Conservation (phyloP, 768 basidiomycete genomes). For the Holtermannia corniformis region DNA sequence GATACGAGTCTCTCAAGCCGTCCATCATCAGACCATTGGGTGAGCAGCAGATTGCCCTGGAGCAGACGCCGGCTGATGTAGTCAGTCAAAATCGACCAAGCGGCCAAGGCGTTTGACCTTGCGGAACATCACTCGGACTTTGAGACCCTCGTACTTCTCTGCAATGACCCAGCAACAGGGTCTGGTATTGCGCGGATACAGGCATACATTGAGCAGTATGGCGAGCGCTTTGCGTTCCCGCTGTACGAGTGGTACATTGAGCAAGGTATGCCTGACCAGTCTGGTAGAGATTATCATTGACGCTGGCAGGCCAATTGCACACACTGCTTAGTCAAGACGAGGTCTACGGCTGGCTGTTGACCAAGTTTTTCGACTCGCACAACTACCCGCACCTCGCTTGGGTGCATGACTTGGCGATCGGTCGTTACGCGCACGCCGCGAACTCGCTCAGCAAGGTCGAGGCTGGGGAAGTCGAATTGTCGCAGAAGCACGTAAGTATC, state of each 20-base stretch:
- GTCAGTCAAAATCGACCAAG: constrained; percentile 58
- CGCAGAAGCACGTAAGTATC: constrained; percentile 62
- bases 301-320: constrained; percentile 58
- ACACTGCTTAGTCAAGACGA: constrained; percentile 71
- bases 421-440: constrained; percentile 58
- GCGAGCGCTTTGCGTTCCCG: constrained; percentile 74
- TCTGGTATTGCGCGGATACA: constrained; percentile 43
- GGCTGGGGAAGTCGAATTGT: constrained; percentile 50
- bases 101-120: constrained; percentile 63
- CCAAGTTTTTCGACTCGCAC: constrained; percentile 58
- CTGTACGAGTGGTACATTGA: constrained; percentile 91
- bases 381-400: constrained; percentile 55
- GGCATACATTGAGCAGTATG: constrained; percentile 64
- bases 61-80: not conserved
- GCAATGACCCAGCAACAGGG: constrained; percentile 50
- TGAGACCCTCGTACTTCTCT: constrained; percentile 70
- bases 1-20: constrained; percentile 63
- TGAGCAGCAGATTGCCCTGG: constrained; percentile 43
- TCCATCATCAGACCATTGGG: constrained; percentile 71
- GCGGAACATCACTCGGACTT: constrained; percentile 85
- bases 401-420: constrained; percentile 74
- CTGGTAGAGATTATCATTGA: constrained; percentile 3
- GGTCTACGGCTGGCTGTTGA: constrained; percentile 54
- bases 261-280: constrained; percentile 53
- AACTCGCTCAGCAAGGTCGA: constrained; percentile 57